Base-by-base conservation (phyloP, 257 asterid genomes). In the Ligustrum vulgare region DNA sequence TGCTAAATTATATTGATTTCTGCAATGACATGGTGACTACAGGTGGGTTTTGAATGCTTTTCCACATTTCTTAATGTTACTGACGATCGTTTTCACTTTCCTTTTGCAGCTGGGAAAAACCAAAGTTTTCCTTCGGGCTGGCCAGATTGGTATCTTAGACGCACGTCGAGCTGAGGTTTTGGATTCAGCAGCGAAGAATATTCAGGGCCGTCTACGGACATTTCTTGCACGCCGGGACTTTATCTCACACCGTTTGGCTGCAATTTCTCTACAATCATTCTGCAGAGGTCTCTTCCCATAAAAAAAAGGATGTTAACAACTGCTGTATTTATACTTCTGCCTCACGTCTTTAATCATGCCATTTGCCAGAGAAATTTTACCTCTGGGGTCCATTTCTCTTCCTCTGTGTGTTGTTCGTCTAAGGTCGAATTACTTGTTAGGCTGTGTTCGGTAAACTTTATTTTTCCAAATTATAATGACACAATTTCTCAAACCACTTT, bases 41-140 rank as follows among this genome's bases (percentile, higher is more conserved):
- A 8, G 75, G 69, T 69, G 72, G 54, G 69, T 63, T 23, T 54
- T 78, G 22, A 37, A 39, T 72, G 16, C 69, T 80, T 76, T 71
- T 75, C 60, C 64, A 20, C 68, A 76, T 71, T 41, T 23, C 60
- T 74, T 67, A 51, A 47, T 74, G 54, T 71, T 66, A 58, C 28
- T 67, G 76, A 20, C 10, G 47, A 63, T 60, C 60, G 32, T 76
- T 28, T 58, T 79, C 51, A 36, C 41, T 71, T 34, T 28, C 23
- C 70, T 76, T 83, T 73, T 77, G 77, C 89, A 94, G 99, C 78
- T 94, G 82, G 99, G 99, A 65, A 94, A 91, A 82, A 88, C 93
- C 72, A 92, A 94, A 83, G 96, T 94, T 64, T 94, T 94, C 78
- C 98, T 92, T 77, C 83, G 99, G 82, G 99, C 99, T 74, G 99